phyloP scores from a whole-genome alignment of 1,284 basidiomycete genomes.

The Sphaerobolus stellatus region DNA sequence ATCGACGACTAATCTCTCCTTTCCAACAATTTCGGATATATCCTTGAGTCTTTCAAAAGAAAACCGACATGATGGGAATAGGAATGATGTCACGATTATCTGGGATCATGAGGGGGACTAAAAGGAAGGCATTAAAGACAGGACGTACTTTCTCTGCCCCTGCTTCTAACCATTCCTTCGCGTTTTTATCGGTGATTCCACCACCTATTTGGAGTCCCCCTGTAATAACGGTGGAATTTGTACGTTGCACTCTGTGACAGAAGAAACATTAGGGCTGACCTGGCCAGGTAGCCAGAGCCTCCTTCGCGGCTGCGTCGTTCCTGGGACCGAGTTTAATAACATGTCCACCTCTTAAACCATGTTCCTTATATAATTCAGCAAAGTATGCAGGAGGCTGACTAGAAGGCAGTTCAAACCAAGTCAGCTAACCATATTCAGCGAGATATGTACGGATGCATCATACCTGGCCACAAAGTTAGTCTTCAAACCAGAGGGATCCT shows the following conservation, averaged over 20 bases:
- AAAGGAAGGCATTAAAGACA: not conserved
- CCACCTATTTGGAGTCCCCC: constrained; percentile 90
- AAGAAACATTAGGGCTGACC: constrained; percentile 41
- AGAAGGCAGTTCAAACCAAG: constrained; percentile 10
- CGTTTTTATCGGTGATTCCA: constrained; percentile 84
- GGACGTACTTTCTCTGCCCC: constrained; percentile 81
- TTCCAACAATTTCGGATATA: constrained; percentile 71
- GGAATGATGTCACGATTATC: constrained; percentile 96
- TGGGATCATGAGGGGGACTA: constrained; percentile 30
- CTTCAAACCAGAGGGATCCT: constrained; percentile 60
- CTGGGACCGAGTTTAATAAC: constrained; percentile 93
- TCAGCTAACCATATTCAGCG: not conserved
- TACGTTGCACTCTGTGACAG: not conserved
- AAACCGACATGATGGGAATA: constrained; percentile 86
- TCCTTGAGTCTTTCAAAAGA: constrained; percentile 68
- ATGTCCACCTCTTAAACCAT: constrained; percentile 84
- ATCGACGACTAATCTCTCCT: constrained; percentile 90
- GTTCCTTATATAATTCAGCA: constrained; percentile 72
- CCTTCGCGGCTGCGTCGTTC: constrained; percentile 85
- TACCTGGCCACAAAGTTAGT: constrained; percentile 94
- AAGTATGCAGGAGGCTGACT: constrained; percentile 84
- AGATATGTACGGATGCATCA: constrained; percentile 27
- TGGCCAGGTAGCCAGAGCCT: constrained; percentile 84
- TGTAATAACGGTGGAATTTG: constrained; percentile 21
- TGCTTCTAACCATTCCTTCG: constrained; percentile 78